Base-by-base conservation (phyloP, 2,329 filamentous ascomycete species). In the Ceratocystis smalleyi region DNA sequence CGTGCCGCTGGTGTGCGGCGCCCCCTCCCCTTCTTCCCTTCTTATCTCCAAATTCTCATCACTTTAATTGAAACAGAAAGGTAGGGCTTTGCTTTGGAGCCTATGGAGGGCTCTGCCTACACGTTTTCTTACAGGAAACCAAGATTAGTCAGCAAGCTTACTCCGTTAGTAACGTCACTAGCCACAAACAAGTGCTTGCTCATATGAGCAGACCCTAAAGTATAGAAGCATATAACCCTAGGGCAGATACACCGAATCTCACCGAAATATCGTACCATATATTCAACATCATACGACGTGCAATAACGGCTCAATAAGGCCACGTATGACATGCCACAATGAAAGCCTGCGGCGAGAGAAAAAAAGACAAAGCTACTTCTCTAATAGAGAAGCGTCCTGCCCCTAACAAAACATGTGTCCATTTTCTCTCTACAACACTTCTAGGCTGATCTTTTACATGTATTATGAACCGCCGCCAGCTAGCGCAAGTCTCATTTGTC, bases 401-500 rank as follows among this genome's bases (percentile, higher is more conserved):
- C 3, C 15, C 22, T 5, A 15, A n/a, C n/a, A 12, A 19, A 51
- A 17, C 22, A 35, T 32, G 54, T 35, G 19, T n/a, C n/a, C 47
- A 1, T 32, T 57, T 27, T 19, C 27, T 57, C 7, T n/a, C 12
- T 24, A 57, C 3, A 57, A 19, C 54, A 57, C 15, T n/a, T 35
- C 8, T 7, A 10, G n/a, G 6, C 24, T 35, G 12, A 35, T 57
- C 54, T 57, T 57, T 24, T 27, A 27, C 54, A 40, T 24, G 27
- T 57, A 57, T 35, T n/a, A 57, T 57, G 54, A 57, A 35, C 30
- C 54, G 27, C 17, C 54, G 54, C 54, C 54, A 57, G 32, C 54
- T 57, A 57, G 27, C 27, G 27, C 54, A 57, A 57, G 54, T 57
- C 17, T 57, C 54, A 35, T 30, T 57, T n/a, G 54, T 57, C 15